These are phyloP conservation scores for Suillus lakei DNA, from an alignment of 768 basidiomycete species.

Conservation along the genomic window DNA sequence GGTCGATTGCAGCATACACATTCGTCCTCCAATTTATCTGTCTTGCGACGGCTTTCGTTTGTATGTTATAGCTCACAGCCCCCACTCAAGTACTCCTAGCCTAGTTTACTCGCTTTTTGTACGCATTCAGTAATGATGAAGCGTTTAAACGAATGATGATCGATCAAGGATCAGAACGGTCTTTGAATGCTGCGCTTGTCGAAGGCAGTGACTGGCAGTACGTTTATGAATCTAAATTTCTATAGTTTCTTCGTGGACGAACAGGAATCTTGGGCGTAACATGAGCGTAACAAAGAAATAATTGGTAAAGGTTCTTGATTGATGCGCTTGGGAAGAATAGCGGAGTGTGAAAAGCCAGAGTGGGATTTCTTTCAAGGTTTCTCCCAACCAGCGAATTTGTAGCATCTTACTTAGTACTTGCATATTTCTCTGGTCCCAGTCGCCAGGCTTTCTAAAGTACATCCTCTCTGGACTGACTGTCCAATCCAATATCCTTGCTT, in stretches of 20 bases:
- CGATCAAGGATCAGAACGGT: not conserved
- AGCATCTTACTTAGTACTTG: constrained; percentile 43
- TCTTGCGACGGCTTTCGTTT: not conserved
- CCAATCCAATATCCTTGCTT: constrained; percentile 37
- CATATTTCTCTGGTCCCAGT: constrained; percentile 41
- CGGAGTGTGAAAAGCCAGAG: constrained; percentile 40
- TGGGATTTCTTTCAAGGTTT: constrained; percentile 30
- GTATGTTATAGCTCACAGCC: constrained; percentile 6
- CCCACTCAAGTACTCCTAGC: no score
- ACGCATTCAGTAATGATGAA: constrained; percentile 18
- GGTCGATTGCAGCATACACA: constrained; percentile 12
- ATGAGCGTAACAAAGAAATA: constrained; percentile 4
- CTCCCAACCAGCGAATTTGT: constrained; percentile 38
- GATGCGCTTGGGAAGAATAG: constrained; percentile 30
- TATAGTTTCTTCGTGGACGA: not conserved
- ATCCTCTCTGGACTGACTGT: constrained; percentile 30
- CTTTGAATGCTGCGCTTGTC: not conserved
- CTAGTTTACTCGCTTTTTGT: constrained; percentile 24
- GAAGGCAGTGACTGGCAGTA: constrained; percentile 1
- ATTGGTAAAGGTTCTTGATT: not conserved
- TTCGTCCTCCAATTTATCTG: constrained; percentile 2
- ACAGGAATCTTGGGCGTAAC: constrained; percentile 2
- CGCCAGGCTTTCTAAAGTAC: constrained; percentile 40
- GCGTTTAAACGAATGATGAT: constrained; percentile 12
- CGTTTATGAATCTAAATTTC: not conserved